These are phyloP conservation scores for Psilocybe azurescens DNA, from an alignment of 768 basidiomycete species.

Conservation along the genomic window DNA sequence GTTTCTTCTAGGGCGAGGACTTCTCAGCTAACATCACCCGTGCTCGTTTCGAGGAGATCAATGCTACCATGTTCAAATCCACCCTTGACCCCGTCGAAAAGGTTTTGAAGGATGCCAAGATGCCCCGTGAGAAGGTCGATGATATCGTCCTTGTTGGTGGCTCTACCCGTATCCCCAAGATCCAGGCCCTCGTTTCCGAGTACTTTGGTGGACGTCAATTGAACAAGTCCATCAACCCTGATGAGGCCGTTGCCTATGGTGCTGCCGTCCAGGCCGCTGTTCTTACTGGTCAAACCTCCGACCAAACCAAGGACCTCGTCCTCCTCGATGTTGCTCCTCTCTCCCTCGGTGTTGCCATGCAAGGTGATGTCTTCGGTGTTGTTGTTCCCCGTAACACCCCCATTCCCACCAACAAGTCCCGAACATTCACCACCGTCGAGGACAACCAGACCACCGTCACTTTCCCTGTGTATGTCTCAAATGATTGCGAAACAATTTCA, in stretches of 20 bases:
- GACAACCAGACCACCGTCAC: conserved; percentile 99
- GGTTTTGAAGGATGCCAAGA: conserved; percentile 99
- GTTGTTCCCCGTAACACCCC: conserved; percentile 99
- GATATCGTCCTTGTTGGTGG: conserved; percentile 99
- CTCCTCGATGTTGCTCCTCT: conserved; percentile 98
- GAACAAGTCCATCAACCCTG: conserved; percentile 99
- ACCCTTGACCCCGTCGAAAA: conserved; percentile 99
- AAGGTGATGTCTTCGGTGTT: conserved; percentile 99
- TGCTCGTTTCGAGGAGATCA: conserved; percentile 99
- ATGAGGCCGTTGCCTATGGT: conserved; percentile 99
- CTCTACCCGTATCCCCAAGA: conserved; percentile 99
- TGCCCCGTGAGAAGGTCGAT: conserved; percentile 95
- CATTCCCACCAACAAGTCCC: conserved; percentile 98
- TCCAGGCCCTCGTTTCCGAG: conserved; percentile 97
- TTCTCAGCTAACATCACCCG: conserved; percentile 99
- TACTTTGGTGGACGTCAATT: conserved; percentile 97
- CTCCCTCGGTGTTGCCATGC: conserved; percentile 99
- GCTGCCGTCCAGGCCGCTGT: conserved; percentile 99
- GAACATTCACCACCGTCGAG: conserved; percentile 99
- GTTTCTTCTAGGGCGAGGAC: conserved; percentile 81
- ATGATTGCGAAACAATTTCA: background rate
- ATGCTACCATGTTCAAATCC: conserved; percentile 92
- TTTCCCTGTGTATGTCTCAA: conserved; percentile 86
- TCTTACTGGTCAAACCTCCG: conserved; percentile 97
- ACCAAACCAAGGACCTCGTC: conserved; percentile 98